Evolutionary conservation across 768 basidiomycete genomes (phyloP).

Genomic region (Lentinula guzmanii): DNA sequence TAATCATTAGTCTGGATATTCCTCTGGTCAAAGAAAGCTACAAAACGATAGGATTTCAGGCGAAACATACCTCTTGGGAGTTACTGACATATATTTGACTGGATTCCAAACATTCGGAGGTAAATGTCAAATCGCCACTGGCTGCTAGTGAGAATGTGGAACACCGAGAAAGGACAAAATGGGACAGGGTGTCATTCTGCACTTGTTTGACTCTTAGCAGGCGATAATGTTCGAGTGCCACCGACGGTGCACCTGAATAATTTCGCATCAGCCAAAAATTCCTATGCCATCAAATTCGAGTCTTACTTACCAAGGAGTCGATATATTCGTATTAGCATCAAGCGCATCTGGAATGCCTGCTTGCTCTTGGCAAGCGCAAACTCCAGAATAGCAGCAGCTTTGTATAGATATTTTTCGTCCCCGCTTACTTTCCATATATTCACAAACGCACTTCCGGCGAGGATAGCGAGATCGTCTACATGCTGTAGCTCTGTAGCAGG

Average conservation of each 20-base stretch:
- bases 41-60: background rate
- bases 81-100: conserved; percentile 79
- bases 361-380: conserved; percentile 67
- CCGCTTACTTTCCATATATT: conserved; percentile 53
- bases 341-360: conserved; percentile 71
- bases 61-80: conserved; percentile 56
- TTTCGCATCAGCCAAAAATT: background rate
- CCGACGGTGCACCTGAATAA: conserved; percentile 58
- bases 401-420: conserved; percentile 55
- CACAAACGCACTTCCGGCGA: conserved; percentile 66
- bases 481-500: conserved; percentile 79
- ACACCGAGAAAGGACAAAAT: conserved; percentile 72
- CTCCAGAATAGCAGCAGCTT: conserved; percentile 63
- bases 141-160: conserved; percentile 76
- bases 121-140: conserved; percentile 68
- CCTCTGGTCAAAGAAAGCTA: background rate
- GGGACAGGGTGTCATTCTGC: conserved; percentile 85
- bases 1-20: conserved; percentile 68
- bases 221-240: conserved; percentile 76
- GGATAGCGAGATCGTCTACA: conserved; percentile 76
- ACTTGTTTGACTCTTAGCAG: conserved; percentile 76
- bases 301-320: conserved; percentile 61
- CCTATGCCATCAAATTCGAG: background rate
- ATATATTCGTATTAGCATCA: conserved; percentile 77
- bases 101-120: conserved; percentile 71